Base-by-base conservation (phyloP, 805 yeast genomes). In the Metschnikowia colocasiae region DNA sequence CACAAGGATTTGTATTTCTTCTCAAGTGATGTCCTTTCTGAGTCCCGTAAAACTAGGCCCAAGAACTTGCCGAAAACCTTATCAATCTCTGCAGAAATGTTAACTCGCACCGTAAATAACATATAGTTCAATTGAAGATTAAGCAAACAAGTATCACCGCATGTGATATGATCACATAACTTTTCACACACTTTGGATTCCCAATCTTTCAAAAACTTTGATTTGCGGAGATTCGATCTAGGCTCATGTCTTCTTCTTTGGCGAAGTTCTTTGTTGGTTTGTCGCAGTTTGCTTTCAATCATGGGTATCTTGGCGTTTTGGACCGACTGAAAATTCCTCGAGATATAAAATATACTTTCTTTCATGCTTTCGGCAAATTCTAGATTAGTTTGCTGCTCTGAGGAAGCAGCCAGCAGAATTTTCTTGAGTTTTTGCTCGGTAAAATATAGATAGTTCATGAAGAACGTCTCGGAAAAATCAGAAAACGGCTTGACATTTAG, bases 111-210 rank as follows among this genome's bases (percentile, higher is more conserved):
- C 4, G 68, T 67, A 53, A 70, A 70, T 33, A 71, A 55, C 9
- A 67, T 58, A 47, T 61, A 72, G 49, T 72, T 70, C 48, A 69
- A 58, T 38, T 69, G 74, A 16, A 72, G 48, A 43, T 69, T 69
- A 23, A 64, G 51, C 36, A 72, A 58, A 33, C 70, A 61, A n/a
- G 60, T 49, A 16, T 55, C 60, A 12, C 56, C 54, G 35, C 63
- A 60, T 1, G 65, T 56, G 6, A 65, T 44, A 31, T 52, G 56
- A 8, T 61, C 61, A 19, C 61, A 48, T 15, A 68, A 55, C 23
- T 58, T 53, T 31, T 60, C 60, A 25, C 65, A 54, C 22, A 66
- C 50, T 16, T 60, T 56, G 20, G 56, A 49, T n/a, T 67, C 68
- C 73, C 73, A 69, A 26, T 59, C 62, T 19, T 57, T 62, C 9